A percentile compares a stretch with the other conserved stretches of the same genome.
Evolutionary conservation across 2,329 filamentous ascomycete genomes (phyloP).

Genomic region (Diplocarpon mali): DNA sequence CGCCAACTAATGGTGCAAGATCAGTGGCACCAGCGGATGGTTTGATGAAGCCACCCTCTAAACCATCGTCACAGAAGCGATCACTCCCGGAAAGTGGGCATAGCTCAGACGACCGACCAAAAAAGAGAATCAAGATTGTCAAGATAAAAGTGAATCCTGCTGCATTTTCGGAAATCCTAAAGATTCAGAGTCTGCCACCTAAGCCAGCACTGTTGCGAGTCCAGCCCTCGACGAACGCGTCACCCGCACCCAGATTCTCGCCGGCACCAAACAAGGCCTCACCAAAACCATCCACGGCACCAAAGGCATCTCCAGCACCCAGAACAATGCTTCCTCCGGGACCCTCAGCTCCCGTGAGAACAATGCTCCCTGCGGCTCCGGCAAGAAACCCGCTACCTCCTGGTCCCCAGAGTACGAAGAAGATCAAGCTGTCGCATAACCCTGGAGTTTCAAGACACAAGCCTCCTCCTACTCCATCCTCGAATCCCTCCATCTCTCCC

Average conservation of each 20-base stretch:
- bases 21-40: background rate
- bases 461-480: background rate
- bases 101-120: conserved; percentile 3
- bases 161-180: conserved; percentile 8
- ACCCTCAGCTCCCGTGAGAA: background rate
- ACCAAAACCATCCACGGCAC: conserved; percentile 7
- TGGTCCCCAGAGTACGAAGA: background rate
- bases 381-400: background rate
- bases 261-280: conserved; percentile 8
- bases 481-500: background rate
- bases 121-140: conserved; percentile 7
- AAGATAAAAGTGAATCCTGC: background rate
- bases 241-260: conserved; percentile 12
- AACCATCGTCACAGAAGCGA: conserved; percentile 10
- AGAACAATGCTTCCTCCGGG: background rate
- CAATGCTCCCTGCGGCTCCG: background rate
- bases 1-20: background rate
- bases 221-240: conserved; percentile 9
- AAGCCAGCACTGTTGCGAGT: conserved; percentile 11
- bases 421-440: background rate
- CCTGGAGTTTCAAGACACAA: background rate
- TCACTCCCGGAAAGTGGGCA: conserved; percentile 8
- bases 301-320: conserved; percentile 10
- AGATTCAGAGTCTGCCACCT: conserved; percentile 15
- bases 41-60: conserved; percentile 3